phyloP scores from a whole-genome alignment of 2,329 filamentous ascomycete species.

The Phoma sp. region DNA sequence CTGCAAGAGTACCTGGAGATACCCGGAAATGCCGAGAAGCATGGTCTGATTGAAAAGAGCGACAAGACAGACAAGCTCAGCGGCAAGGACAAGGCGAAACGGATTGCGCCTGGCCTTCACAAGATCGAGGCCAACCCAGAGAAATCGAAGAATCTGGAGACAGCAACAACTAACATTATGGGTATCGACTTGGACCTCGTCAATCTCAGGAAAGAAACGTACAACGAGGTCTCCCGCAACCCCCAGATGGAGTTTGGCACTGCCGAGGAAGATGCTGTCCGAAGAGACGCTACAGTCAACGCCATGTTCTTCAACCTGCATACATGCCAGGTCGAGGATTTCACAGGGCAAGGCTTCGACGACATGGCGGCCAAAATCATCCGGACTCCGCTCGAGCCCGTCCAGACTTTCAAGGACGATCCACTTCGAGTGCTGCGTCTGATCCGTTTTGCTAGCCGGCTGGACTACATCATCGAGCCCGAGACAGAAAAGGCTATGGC shows the following conservation, averaged over 20 bases:
- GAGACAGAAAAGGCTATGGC: slow-evolving; percentile 76
- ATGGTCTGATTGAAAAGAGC: slow-evolving; percentile 56
- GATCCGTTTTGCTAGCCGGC: slow-evolving; percentile 86
- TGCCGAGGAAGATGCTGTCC: slow-evolving; percentile 84
- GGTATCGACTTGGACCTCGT: slow-evolving; percentile 92
- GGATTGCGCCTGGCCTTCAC: slow-evolving; percentile 74
- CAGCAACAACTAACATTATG: slow-evolving; percentile 83
- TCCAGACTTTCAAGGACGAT: slow-evolving; percentile 93
- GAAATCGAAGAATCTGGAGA: slow-evolving; percentile 96
- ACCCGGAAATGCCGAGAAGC: slow-evolving; percentile 65
- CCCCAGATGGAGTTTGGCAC: slow-evolving; percentile 94
- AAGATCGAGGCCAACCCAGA: slow-evolving; percentile 92
- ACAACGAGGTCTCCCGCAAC: slow-evolving; percentile 86
- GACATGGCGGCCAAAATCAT: slow-evolving; percentile 79
- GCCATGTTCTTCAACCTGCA: slow-evolving; percentile 95
- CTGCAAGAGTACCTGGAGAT: slow-evolving; percentile 72
- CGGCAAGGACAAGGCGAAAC: slow-evolving; percentile 56
- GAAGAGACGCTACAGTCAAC: slow-evolving; percentile 92
- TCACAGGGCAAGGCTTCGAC: slow-evolving; percentile 73
- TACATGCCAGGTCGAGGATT: slow-evolving; percentile 80
- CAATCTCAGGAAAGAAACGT: slow-evolving; percentile 90
- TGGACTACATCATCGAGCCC: slow-evolving; percentile 78
- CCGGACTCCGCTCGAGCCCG: slow-evolving; percentile 83
- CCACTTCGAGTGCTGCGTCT: slow-evolving; percentile 85
- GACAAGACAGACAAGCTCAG: slow-evolving; percentile 49